A percentile compares a stretch with the other conserved stretches of the same genome.
phyloP scores from a whole-genome alignment of 1,284 basidiomycete genomes.

The Sanguinoderma infundibulare region DNA sequence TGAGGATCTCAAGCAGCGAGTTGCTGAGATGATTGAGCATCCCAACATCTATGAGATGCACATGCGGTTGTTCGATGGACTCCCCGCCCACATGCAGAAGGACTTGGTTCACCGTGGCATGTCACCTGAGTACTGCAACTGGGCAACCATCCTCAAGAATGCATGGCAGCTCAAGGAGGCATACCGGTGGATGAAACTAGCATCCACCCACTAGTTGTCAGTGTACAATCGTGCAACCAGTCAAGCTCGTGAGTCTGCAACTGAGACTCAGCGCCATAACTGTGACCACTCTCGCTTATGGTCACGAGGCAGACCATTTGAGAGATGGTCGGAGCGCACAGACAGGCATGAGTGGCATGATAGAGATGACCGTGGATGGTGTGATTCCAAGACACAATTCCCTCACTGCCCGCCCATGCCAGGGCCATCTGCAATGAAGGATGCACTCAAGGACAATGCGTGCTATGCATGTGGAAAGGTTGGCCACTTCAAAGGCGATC shows the following conservation, averaged over 20 bases:
- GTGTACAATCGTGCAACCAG: no score
- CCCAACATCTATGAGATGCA: not conserved
- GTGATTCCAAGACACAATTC: not conserved
- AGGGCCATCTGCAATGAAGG: not conserved
- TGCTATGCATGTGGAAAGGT: conserved; percentile 5
- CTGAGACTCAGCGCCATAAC: no score
- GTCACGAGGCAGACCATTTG: not conserved
- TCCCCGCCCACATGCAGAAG: not conserved
- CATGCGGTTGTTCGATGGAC: not conserved
- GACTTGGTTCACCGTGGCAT: not conserved
- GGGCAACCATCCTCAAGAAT: not conserved
- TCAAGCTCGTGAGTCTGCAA: no score
- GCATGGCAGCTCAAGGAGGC: conserved; percentile 1
- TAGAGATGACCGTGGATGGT: no score
- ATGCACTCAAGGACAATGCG: not conserved
- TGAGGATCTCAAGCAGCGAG: not conserved
- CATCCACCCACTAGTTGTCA: not conserved
- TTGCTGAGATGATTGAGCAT: not conserved
- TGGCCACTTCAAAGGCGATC: conserved; percentile 10
- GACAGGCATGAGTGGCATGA: no score
- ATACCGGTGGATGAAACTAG: not conserved
- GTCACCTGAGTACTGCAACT: not conserved
- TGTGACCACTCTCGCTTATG: not conserved
- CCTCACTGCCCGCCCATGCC: not conserved
- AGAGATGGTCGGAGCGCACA: no score